phyloP scores from a whole-genome alignment of 495 filamentous ascomycete genomes.

The Hypomontagnella monticulosa region DNA sequence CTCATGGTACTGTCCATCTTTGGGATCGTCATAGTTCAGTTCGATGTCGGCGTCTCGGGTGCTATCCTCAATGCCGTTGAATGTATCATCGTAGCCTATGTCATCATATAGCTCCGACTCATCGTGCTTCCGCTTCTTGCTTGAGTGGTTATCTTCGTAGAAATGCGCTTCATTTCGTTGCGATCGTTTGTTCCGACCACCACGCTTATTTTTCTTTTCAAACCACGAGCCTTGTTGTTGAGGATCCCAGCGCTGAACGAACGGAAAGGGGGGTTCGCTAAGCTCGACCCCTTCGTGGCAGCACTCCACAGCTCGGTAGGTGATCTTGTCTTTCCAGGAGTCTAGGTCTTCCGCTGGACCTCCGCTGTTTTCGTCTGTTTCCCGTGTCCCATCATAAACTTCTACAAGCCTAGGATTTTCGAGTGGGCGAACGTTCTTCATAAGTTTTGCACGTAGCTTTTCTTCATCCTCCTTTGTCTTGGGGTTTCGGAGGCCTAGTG shows the following conservation, averaged over 20 bases:
- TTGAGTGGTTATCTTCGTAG: slow-evolving; percentile 53
- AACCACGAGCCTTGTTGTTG: slow-evolving; percentile 64
- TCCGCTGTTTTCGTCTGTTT: not conserved
- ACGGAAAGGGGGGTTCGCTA: slow-evolving; percentile 87
- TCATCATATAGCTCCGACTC: slow-evolving; percentile 43
- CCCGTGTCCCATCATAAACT: not conserved
- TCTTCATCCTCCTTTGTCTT: slow-evolving; percentile 74
- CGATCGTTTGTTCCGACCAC: slow-evolving; percentile 51
- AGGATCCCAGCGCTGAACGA: slow-evolving; percentile 86
- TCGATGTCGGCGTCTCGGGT: slow-evolving; percentile 46
- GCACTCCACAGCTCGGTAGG: slow-evolving; percentile 81
- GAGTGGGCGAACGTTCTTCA: slow-evolving; percentile 49
- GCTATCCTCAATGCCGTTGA: slow-evolving; percentile 42
- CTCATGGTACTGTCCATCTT: slow-evolving; percentile 39
- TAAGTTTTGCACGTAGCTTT: slow-evolving; percentile 66
- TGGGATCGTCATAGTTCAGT: slow-evolving; percentile 64
- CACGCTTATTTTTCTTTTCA: slow-evolving; percentile 49
- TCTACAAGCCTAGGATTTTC: slow-evolving; percentile 32
- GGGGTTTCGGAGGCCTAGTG: slow-evolving; percentile 74
- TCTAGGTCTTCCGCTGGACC: slow-evolving; percentile 48
- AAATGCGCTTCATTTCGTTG: slow-evolving; percentile 53
- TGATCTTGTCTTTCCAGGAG: slow-evolving; percentile 78
- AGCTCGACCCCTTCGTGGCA: slow-evolving; percentile 75
- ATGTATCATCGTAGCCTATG: slow-evolving; percentile 39
- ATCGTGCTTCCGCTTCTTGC: slow-evolving; percentile 65